Base-by-base conservation (phyloP, 2,329 filamentous ascomycete genomes). In the Aureobasidium sp. region DNA sequence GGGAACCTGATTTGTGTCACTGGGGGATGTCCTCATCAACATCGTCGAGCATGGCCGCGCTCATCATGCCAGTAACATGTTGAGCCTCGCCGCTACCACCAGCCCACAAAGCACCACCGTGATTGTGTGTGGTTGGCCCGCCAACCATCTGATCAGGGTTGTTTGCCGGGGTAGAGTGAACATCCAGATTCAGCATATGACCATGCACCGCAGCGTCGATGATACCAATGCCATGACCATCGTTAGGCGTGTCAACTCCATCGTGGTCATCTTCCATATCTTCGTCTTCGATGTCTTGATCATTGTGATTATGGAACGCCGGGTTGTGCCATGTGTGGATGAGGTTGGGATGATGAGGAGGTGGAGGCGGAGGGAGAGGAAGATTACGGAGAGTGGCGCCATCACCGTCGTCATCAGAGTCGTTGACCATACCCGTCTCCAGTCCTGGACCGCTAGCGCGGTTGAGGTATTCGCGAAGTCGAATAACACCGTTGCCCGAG, bases 401-500 rank as follows among this genome's bases (percentile, higher is more conserved):
- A 39, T 61, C 63, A 16, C 66, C 59, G 32, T 67, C 63, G 42
- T 75, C 72, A 13, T 61, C 61, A 50, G 63, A 60, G 10, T 58
- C 59, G 21, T 49, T 62, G 37, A 48, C 51, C 37, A 59, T 54
- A 16, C 51, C 53, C 5, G 61, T 50, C 8, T 62, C 54, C n/a
- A 59, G 14, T 16, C 55, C 55, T 42, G 47, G 44, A 36, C 62
- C 61, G 42, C 49, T 59, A 11, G 57, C 44, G 11, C 76, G 74
- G 66, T 91, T 95, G 42, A 99, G 81, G 70, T 91, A 89, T 32
- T 87, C 82, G 45, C 93, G 87, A 30, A 99, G 83, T 44, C 84
- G 83, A 45, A 79, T 79, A 2, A 99, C 93, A 61, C 92, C 92
- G 30, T 84, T 82, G 6, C 94, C 93, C 1, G 92, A 97, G 74